Base-by-base conservation (phyloP, 2,329 filamentous ascomycete genomes). In the Aspergillus pseudoglaucus region DNA sequence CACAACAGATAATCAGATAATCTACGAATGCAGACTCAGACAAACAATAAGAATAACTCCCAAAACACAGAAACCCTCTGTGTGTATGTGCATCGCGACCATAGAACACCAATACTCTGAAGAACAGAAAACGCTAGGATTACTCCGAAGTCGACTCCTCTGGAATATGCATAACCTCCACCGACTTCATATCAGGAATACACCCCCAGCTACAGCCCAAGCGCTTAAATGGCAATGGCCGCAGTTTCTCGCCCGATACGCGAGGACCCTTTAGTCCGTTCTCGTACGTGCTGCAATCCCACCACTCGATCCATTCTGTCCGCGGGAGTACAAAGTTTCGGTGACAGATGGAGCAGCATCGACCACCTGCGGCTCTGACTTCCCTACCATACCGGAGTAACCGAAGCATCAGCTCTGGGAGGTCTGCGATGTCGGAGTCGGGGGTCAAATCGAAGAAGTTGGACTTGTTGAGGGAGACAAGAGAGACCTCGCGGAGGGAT, bases 241-340 rank as follows among this genome's bases (percentile, higher is more conserved):
- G 62, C 23, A 69, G 46, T 37, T 49, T 56, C 48, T 69, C 63
- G 4, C 61, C 60, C 1, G 57, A 53, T 22, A 49, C 46, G 14
- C 67, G 59, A 5, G 62, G 54, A n/a, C 57, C 52, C 53, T 68
- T 67, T 44, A 64, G 54, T 3, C 64, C 65, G 41, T 65, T 70
- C 50, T 71, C 69, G 49, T 65, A 63, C 1, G 67, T 66, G 12
- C 57, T 61, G 46, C 66, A 66, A 50, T 71, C 68, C 68, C 68
- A 71, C 69, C 69, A 71, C 50, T 74, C 72, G 17, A 72, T 58
- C 70, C 72, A 75, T 52, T 70, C 62, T 0, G 66, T 60, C 8
- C 71, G 66, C 14, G 71, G 63, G 44, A 72, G 59, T 5, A 75
- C 65, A 41, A 70, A 74, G 6, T 57, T 58, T 9, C 62, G 62